These are phyloP conservation scores for Fusarium graminum DNA, from an alignment of 2,329 filamentous ascomycete genomes.

Conservation along the genomic window DNA sequence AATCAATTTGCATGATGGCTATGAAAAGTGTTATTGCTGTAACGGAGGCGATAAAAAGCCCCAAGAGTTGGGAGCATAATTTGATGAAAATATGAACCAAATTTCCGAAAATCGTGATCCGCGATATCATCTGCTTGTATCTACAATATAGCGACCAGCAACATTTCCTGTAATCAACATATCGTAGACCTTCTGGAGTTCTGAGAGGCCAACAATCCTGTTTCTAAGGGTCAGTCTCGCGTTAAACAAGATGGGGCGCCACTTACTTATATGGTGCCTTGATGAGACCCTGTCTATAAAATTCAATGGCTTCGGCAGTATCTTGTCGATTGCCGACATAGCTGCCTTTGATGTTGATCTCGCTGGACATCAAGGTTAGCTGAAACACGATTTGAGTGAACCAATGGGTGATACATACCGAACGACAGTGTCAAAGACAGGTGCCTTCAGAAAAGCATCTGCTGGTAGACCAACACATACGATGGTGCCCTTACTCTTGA, in stretches of 20 bases:
- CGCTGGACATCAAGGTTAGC: constrained; percentile 58
- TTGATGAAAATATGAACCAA: not conserved
- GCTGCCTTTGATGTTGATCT: constrained; percentile 89
- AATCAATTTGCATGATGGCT: too few species aligned
- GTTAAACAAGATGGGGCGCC: fast-evolving
- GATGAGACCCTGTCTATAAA: constrained; percentile 84
- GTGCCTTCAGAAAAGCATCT: constrained; percentile 81
- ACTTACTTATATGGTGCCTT: constrained; percentile 79
- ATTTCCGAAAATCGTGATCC: not conserved
- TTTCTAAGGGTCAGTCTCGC: constrained; percentile 7
- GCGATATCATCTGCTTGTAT: constrained; percentile 68
- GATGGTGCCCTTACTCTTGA: constrained; percentile 82
- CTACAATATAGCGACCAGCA: constrained; percentile 79
- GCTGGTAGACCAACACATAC: constrained; percentile 89
- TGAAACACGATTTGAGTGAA: fast-evolving
- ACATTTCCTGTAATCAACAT: constrained; percentile 76
- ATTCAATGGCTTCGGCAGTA: constrained; percentile 86
- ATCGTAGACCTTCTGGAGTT: constrained; percentile 81
- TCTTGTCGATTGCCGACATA: constrained; percentile 93
- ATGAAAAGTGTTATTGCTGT: too few species aligned
- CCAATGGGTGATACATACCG: constrained; percentile 22
- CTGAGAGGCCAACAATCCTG: constrained; percentile 76
- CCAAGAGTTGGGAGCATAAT: not conserved
- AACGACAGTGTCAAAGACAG: constrained; percentile 87
- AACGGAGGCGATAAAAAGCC: too few species aligned